phyloP scores from a whole-genome alignment of 2,329 filamentous ascomycete genomes.

The Colletotrichum sublineola region DNA sequence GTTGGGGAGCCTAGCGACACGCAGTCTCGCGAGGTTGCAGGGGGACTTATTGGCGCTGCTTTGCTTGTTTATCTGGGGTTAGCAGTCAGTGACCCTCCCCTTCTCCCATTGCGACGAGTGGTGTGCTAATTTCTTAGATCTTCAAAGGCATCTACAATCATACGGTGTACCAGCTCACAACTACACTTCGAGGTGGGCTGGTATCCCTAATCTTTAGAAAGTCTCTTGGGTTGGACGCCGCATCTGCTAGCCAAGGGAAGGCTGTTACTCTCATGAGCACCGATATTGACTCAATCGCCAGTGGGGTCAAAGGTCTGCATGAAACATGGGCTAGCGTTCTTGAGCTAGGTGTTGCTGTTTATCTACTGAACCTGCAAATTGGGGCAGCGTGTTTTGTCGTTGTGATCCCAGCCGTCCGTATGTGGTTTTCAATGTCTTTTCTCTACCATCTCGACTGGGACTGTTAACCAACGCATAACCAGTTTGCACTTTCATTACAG shows the following conservation, averaged over 20 bases:
- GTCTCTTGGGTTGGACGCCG: slow-evolving; percentile 37
- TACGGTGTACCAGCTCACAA: slow-evolving; percentile 42
- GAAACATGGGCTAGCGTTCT: slow-evolving; percentile 44
- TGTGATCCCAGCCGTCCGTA: slow-evolving; percentile 56
- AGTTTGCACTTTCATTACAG: slow-evolving; percentile 27
- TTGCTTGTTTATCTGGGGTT: slow-evolving; percentile 44
- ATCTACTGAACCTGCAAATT: slow-evolving; percentile 42
- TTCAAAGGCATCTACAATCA: slow-evolving; percentile 41
- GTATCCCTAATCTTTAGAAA: slow-evolving; percentile 44
- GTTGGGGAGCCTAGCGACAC: neutral
- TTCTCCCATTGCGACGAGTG: neutral
- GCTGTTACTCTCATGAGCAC: slow-evolving; percentile 43
- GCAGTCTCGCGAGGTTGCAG: neutral
- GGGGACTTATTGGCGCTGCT: slow-evolving; percentile 39
- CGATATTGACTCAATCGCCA: slow-evolving; percentile 40
- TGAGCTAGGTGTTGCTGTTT: slow-evolving; percentile 42
- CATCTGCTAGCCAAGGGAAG: slow-evolving; percentile 37
- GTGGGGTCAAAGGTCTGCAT: slow-evolving; percentile 39
- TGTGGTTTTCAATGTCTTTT: neutral
- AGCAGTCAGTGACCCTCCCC: slow-evolving; percentile 24
- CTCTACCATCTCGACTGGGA: neutral
- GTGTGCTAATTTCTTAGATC: slow-evolving; percentile 20
- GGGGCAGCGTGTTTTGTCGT: slow-evolving; percentile 45
- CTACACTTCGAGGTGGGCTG: slow-evolving; percentile 45
- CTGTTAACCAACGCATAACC: neutral